Evolutionary conservation across 176 grass and related monocot species (phyloP).

Genomic region (Ananas comosus): DNA sequence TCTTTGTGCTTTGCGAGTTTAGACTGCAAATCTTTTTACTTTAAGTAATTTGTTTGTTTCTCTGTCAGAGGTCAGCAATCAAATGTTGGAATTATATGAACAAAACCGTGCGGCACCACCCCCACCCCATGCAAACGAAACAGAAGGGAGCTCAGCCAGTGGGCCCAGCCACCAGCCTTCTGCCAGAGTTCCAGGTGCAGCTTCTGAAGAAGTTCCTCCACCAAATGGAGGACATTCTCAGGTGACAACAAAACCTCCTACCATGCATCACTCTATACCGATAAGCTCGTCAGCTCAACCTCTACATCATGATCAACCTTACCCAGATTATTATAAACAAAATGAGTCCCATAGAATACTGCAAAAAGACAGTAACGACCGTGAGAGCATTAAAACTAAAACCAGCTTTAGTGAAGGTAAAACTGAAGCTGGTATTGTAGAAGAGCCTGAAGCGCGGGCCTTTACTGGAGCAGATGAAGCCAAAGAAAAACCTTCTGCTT

Average conservation of each 20-base stretch:
- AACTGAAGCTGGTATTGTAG: background rate
- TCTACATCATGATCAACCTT: slow-evolving; percentile 21
- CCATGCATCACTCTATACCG: slow-evolving; percentile 18
- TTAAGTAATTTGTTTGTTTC: background rate
- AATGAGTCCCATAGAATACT: background rate
- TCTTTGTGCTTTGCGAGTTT: background rate
- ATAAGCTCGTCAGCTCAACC: slow-evolving; percentile 14
- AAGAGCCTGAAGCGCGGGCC: background rate
- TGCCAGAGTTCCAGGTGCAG: slow-evolving; percentile 25
- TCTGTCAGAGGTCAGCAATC: slow-evolving; percentile 88
- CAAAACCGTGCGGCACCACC: slow-evolving; percentile 41
- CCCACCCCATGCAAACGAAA: slow-evolving; percentile 47
- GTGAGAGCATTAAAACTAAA: background rate
- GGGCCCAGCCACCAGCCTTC: slow-evolving; percentile 26
- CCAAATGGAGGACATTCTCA: slow-evolving; percentile 28
- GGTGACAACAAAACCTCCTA: slow-evolving; percentile 17
- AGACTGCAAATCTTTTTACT: background rate
- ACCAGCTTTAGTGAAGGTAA: background rate
- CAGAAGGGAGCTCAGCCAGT: slow-evolving; percentile 43
- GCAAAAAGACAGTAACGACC: background rate
- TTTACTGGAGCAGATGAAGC: slow-evolving; percentile 20
- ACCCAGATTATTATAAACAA: slow-evolving; percentile 33
- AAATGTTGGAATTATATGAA: slow-evolving; percentile 89
- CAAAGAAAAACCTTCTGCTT: slow-evolving; percentile 8
- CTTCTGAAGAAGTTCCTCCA: slow-evolving; percentile 25